These are phyloP conservation scores for Chenopodium suecicum DNA, from an alignment of 148 eudicot genomes.

Conservation along the genomic window DNA sequence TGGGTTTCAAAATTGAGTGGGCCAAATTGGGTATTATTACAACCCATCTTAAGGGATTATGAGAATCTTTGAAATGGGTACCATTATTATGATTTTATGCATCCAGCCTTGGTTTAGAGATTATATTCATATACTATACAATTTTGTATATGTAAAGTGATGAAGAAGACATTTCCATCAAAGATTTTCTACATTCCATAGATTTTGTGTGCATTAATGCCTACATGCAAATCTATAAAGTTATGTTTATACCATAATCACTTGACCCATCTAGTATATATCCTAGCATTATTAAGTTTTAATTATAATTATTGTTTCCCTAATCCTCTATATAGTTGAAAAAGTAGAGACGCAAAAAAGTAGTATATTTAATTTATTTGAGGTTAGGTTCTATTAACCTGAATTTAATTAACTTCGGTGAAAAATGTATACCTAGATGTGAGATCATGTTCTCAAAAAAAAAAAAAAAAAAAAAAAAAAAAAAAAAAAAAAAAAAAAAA, in stretches of 20 bases:
- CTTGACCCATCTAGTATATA: conserved; percentile 22
- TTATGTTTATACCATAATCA: conserved; percentile 20
- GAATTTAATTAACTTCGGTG: too few species aligned
- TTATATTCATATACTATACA: conserved; percentile 18
- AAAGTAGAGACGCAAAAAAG: too few species aligned
- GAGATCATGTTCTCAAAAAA: too few species aligned
- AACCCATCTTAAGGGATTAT: conserved; percentile 13
- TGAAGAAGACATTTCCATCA: conserved; percentile 37
- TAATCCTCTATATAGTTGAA: not conserved
- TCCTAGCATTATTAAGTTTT: not conserved
- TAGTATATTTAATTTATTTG: too few species aligned
- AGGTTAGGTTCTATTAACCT: too few species aligned
- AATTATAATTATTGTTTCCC: conserved; percentile 2
- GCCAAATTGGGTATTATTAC: conserved; percentile 26
- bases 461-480: too few species aligned
- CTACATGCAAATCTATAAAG: conserved; percentile 44
- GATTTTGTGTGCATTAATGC: conserved; percentile 42
- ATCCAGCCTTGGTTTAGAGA: conserved; percentile 13
- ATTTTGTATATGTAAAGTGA: not conserved
- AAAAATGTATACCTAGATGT: too few species aligned
- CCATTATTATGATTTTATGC: conserved; percentile 20
- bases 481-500: too few species aligned
- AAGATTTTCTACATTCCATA: conserved; percentile 29
- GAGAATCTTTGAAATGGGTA: conserved; percentile 36
- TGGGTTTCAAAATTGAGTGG: conserved; percentile 18